Conservation (phyloP, 768 basidiomycete genomes). For the Cyclocybe cylindracea region DNA sequence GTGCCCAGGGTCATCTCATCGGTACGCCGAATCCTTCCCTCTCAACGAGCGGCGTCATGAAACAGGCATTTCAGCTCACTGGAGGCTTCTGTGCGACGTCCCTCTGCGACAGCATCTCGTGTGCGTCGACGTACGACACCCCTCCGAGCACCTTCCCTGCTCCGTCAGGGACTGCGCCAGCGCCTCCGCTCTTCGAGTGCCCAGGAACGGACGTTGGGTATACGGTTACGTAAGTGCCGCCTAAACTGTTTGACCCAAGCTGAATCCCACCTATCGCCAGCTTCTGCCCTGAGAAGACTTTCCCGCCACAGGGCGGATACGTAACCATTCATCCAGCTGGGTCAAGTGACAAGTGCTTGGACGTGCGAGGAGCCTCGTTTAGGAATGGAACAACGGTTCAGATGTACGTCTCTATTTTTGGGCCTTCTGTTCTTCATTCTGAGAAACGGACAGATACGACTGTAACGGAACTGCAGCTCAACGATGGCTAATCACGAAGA, state of each 20-base stretch:
- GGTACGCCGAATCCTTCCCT: neutral
- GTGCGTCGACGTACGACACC: conserved; percentile 14
- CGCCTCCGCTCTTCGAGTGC: conserved; percentile 19
- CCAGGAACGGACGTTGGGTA: conserved; percentile 19
- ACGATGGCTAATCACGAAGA: conserved; percentile 19
- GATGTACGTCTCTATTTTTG: conserved; percentile 16
- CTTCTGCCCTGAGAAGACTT: conserved; percentile 12
- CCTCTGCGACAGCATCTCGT: conserved; percentile 20
- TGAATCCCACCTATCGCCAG: neutral
- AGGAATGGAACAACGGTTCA: conserved; percentile 27
- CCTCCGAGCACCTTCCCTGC: conserved; percentile 25
- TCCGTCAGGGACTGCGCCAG: conserved; percentile 13
- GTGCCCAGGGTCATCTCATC: conserved; percentile 7
- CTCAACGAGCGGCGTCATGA: neutral
- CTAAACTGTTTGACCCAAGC: neutral
- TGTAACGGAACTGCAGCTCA: conserved; percentile 27
- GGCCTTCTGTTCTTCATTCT: neutral
- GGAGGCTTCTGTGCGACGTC: conserved; percentile 17
- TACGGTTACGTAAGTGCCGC: conserved; percentile 20
- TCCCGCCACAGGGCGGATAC: conserved; percentile 10
- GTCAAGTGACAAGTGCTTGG: conserved; percentile 23
- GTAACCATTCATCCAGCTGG: conserved; percentile 22
- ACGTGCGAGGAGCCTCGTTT: conserved; percentile 22
- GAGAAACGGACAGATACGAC: conserved; percentile 19
- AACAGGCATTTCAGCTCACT: neutral